Conservation (phyloP, 192 early-diverging fungal species). For the Cladochytrium replicatum region DNA sequence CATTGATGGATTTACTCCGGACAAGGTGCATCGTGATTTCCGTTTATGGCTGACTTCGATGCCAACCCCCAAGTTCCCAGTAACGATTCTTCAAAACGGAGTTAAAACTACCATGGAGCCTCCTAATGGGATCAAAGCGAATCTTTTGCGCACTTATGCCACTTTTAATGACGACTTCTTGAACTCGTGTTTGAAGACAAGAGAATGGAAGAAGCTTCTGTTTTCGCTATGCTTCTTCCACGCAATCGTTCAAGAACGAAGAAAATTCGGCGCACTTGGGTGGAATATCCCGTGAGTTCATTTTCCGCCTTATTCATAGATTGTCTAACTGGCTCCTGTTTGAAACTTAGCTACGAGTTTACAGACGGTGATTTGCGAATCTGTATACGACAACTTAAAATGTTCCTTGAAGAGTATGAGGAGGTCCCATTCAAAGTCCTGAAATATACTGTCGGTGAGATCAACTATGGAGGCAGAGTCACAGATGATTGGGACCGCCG, state of each 20-base stretch:
- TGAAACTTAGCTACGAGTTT: background rate
- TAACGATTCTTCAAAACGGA: slow-evolving; percentile 49
- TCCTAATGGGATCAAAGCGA: slow-evolving; percentile 52
- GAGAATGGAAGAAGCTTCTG: slow-evolving; percentile 45
- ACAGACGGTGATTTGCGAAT: slow-evolving; percentile 44
- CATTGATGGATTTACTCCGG: slow-evolving; percentile 41
- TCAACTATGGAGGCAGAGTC: slow-evolving; percentile 52
- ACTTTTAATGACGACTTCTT: slow-evolving; percentile 50
- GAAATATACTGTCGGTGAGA: slow-evolving; percentile 49
- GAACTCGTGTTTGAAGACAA: slow-evolving; percentile 27
- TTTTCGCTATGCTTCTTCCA: slow-evolving; percentile 52
- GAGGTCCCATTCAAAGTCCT: slow-evolving; percentile 51
- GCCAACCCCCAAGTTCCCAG: slow-evolving; percentile 50
- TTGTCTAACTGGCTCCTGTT: slow-evolving; percentile 1
- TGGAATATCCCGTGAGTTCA: slow-evolving; percentile 48
- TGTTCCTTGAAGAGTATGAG: slow-evolving; percentile 50
- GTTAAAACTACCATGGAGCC: slow-evolving; percentile 53
- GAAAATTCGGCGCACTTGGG: slow-evolving; percentile 47
- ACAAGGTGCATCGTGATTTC: slow-evolving; percentile 50
- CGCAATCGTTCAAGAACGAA: slow-evolving; percentile 46
- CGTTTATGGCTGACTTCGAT: slow-evolving; percentile 49
- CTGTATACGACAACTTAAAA: slow-evolving; percentile 47
- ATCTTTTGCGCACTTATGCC: slow-evolving; percentile 42
- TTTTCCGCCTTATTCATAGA: slow-evolving; percentile 5
- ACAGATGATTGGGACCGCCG: slow-evolving; percentile 50